phyloP scores from a whole-genome alignment of 129 eudicot genomes.

The Tanacetum coccineum region DNA sequence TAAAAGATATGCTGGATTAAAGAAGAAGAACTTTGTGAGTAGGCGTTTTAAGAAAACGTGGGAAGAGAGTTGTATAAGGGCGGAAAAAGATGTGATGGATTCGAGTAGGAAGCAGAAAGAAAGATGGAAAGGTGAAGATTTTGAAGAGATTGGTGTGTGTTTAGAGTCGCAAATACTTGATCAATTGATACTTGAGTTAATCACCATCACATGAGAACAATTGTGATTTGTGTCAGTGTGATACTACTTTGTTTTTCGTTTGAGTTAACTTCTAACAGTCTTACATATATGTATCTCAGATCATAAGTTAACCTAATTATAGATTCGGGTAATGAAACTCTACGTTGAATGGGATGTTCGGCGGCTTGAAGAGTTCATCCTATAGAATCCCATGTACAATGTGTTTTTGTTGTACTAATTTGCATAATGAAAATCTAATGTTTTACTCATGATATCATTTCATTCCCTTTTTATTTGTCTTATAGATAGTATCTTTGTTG shows the following conservation, averaged over 20 bases:
- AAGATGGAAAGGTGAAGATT: constrained; percentile 40
- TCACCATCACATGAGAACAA: constrained; percentile 31
- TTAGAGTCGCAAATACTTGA: constrained; percentile 56
- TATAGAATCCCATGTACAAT: neutral
- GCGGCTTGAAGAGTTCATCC: no score
- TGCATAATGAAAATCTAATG: constrained; percentile 2
- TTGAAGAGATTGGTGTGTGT: constrained; percentile 37
- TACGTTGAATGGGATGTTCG: neutral
- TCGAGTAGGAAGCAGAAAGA: constrained; percentile 38
- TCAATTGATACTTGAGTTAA: constrained; percentile 40
- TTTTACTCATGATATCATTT: constrained; percentile 1
- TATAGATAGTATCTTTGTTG: neutral
- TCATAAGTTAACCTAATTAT: constrained; percentile 9
- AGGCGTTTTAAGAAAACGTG: constrained; percentile 34
- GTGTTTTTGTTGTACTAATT: constrained; percentile 16
- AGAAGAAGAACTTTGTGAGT: constrained; percentile 16
- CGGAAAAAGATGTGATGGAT: constrained; percentile 43
- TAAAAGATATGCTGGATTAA: constrained; percentile 20
- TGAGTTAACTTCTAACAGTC: constrained; percentile 22
- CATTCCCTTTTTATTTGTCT: neutral
- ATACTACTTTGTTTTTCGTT: constrained; percentile 5
- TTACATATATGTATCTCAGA: neutral
- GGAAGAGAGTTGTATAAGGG: constrained; percentile 47
- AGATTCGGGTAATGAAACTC: neutral
- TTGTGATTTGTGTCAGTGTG: no score